These are phyloP conservation scores for Clavispora fructus DNA, from an alignment of 805 yeast species.

Conservation along the genomic window DNA sequence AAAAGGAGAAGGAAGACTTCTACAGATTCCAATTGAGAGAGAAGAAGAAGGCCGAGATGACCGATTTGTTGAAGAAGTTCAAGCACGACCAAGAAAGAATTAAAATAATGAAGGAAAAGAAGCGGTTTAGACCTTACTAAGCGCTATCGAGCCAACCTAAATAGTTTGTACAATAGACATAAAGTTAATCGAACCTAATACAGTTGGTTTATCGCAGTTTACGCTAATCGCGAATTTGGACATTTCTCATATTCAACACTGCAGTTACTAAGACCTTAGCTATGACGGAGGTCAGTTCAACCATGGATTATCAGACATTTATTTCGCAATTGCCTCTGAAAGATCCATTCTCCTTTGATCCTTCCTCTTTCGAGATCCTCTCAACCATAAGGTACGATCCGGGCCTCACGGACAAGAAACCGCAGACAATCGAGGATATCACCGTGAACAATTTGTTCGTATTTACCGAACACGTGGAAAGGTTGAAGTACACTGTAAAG, in stretches of 20 bases:
- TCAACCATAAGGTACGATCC: conserved; percentile 80
- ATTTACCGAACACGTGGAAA: conserved; percentile 55
- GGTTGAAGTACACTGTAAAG: conserved; percentile 49
- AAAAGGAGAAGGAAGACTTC: conserved; percentile 82
- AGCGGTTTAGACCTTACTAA: conserved; percentile 78
- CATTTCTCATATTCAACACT: not conserved
- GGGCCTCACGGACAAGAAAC: conserved; percentile 26
- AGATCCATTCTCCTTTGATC: conserved; percentile 1
- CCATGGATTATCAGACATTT: not conserved
- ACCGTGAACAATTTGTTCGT: conserved; percentile 47
- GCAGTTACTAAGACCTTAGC: not conserved
- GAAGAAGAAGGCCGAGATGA: conserved; percentile 87
- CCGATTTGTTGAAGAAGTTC: conserved; percentile 75
- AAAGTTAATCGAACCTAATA: not conserved
- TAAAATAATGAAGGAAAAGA: conserved; percentile 69
- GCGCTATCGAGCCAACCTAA: not conserved
- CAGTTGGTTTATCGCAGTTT: not conserved
- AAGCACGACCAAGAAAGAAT: conserved; percentile 88
- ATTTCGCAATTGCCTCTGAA: not conserved
- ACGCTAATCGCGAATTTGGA: not conserved
- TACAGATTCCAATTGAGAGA: conserved; percentile 96
- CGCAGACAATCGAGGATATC: conserved; percentile 21
- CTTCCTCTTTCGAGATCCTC: conserved; percentile 42
- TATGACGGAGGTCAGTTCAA: not conserved
- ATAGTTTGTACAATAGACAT: not conserved